Base-by-base conservation (phyloP, 108 stramenopile genomes). In the Pseudonitzschia multiseries region DNA sequence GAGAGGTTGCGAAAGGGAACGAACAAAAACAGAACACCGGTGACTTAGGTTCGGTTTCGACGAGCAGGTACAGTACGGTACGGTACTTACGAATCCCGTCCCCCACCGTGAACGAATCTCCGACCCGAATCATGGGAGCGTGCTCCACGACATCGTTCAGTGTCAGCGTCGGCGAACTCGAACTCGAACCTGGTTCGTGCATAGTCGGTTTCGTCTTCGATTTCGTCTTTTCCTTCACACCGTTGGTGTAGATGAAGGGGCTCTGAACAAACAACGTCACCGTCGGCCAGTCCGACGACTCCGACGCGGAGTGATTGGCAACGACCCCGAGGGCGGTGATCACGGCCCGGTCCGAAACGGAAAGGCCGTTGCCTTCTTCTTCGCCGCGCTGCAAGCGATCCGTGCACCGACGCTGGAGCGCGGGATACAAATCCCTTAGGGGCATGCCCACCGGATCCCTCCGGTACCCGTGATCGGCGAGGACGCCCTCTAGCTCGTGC, bases 361-460 rank as follows among this genome's bases (percentile, higher is more conserved):
- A 53, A 22, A 71, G 17, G n/a, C n/a, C n/a, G n/a, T n/a, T n/a
- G n/a, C n/a, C n/a, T n/a, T n/a, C n/a, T 42, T 33, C n/a, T 31
- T 32, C 27, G 36, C 36, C 36, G 36, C n/a, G n/a, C n/a, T n/a
- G n/a, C n/a, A n/a, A n/a, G n/a, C n/a, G n/a, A n/a, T 36, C 36
- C 4, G 20, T 54, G 52, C 26, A 24, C 53, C 26, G 27, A 36
- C 36, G 36, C 36, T 36, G 2, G 2, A 59, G 57, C 29, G 26
- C 57, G 0, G 57, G 57, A 27, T 27, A 59, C 14, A 71, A 57
- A 17, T 57, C 54, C n/a, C 28, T 20, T 17, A 71, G 21, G 22
- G 70, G 70, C 70, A 71, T 71, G 12, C 70, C 70, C 57, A 42
- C n/a, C 4, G 70, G 70, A 36, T 61, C 24, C 31, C 59, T 27